Base-by-base conservation (phyloP, 805 yeast species). In the Ogataea naganishii region DNA sequence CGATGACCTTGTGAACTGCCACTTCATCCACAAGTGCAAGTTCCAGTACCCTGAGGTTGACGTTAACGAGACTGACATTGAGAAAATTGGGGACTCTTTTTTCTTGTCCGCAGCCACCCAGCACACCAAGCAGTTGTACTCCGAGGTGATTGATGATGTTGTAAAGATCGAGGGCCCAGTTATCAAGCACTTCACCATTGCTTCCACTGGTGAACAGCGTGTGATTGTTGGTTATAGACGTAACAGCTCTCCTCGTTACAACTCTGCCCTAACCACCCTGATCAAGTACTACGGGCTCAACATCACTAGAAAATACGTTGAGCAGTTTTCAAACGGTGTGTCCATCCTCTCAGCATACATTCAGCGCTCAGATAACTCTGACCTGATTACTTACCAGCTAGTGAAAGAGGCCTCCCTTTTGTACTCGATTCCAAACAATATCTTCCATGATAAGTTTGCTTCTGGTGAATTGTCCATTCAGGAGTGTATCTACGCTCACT, bases 401-500 rank as follows among this genome's bases (percentile, higher is more conserved):
- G 79, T 83, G 49, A 86, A 84, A 62, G 98, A 89, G 59, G 95
- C 95, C 20, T 85, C 96, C 5, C 68, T 92, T 46, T 66, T 89
- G 42, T 92, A 82, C 60, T 82, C 95, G 45, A 73, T 89, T 42
- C 98, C 98, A 29, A 77, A 81, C 56, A 83, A 85, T 49, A 66
- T 74, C 44, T 89, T 88, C 66, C 77, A 76, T 43, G 68, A 69
- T 31, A 66, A 76, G 34, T 88, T 88, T 50, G 75, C 80, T 38
- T 55, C 64, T 29, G 80, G 89, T 32, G 76, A 75, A 41, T 69
- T 89, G 56, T 86, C 96, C 1, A 75, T 94, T 44, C 97, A 89
- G 60, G 98, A 92, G 60, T 75, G 88, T 26, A 79, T 86, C 34
- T 92, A 92, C 53, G 94, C 96, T 26, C 97, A 89, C 56, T 80